Evolutionary conservation across 768 basidiomycete genomes (phyloP), one percentile per base, ranked within the genome.

Genomic region (Hypsizygus marmoreus): DNA sequence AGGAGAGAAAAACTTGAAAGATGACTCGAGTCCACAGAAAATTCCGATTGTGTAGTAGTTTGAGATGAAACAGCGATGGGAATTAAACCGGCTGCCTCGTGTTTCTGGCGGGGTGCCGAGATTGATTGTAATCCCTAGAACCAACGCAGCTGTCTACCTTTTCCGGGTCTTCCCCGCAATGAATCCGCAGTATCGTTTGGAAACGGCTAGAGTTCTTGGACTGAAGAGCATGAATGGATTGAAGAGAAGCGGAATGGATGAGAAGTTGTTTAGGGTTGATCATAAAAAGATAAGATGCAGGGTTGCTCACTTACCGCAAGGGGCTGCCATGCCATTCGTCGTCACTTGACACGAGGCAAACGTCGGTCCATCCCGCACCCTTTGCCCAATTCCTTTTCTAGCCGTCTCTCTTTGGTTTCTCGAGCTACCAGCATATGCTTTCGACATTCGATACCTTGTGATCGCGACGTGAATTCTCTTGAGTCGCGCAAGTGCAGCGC

Each of bases 31-130:
- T 59, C 49, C 51, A 63, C 54, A 51, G 54, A 58, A 58, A 63
- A 62, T 63, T 57, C 57, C 44, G 51, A 57, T 57, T 54, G 55
- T 56, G 56, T 54, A 56, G 51, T 57, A 56, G 51, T 59, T 54
- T 50, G 58, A 59, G 55, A 51, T 58, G 57, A 64, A 63, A 56
- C 47, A 56, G 46, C 59, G 63, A 60, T 64, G 67, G 64, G 67
- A 65, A 66, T 50, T 63, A 64, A 65, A 62, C 59, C 55, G 62
- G 59, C 47, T 43, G 70, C 70, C 71, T 71, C 71, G 71, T 71
- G 71, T 65, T 62, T 54, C 57, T 61, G 54, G 57, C 61, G 58
- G 59, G 40, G 54, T 64, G 63, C 68, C 67, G 64, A 62, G 53
- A 57, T 57, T 59, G 59, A 63, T 59, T 59, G 56, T 56, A 65